These are phyloP conservation scores for Mitragyna speciosa DNA, from an alignment of 257 asterid species.

Conservation along the genomic window DNA sequence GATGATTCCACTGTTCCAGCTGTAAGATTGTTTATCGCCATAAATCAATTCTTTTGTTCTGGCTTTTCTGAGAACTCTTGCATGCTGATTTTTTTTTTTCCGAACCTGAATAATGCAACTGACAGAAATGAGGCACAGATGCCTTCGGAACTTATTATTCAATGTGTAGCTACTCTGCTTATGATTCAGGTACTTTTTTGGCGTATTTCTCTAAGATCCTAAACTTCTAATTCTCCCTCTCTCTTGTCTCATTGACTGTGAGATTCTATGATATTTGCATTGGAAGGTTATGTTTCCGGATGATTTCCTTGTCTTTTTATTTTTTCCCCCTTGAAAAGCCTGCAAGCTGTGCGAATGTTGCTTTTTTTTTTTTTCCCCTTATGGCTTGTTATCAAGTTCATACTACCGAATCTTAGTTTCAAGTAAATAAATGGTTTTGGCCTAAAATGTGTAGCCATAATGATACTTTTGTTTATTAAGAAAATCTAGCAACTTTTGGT, in stretches of 20 bases:
- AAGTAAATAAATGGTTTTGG: background rate
- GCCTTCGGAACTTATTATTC: conserved; percentile 72
- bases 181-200: conserved; percentile 64
- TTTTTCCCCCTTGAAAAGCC: background rate
- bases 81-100: conserved; percentile 20
- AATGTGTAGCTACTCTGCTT: conserved; percentile 77
- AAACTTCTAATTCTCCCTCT: background rate
- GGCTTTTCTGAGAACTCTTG: conserved; percentile 7
- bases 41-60: conserved; percentile 9
- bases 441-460: background rate
- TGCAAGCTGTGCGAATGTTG: background rate
- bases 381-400: background rate
- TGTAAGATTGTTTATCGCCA: conserved; percentile 39
- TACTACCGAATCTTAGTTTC: background rate
- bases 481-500: background rate
- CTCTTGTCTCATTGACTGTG: background rate
- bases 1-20: conserved; percentile 36
- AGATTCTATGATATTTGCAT: background rate
- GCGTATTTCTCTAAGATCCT: background rate
- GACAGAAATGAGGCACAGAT: conserved; percentile 53
- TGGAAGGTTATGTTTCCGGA: background rate
- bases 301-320: no score
- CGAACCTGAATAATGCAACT: conserved; percentile 37
- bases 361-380: background rate
- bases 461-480: background rate